Evolutionary conservation across 495 filamentous ascomycete genomes (phyloP), one percentile per base, ranked within the genome.

Genomic region (Hypomontagnella monticulosa): DNA sequence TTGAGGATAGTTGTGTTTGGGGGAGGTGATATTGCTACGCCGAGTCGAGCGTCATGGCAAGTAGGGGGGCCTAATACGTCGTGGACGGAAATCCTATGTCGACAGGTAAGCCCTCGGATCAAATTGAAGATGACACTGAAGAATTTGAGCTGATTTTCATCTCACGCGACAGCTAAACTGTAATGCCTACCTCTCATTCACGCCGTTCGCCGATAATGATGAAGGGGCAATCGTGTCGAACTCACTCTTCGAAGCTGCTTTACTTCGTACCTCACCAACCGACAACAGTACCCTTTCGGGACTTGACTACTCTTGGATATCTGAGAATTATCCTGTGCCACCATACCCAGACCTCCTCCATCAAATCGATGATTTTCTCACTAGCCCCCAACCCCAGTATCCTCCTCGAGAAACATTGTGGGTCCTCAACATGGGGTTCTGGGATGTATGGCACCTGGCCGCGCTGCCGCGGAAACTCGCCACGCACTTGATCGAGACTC

Each of bases 381-480:
- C 73, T 8, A 58, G 62, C 1, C 61, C 74, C 12, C 54, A 37
- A 14, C 66, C 74, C 10, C 48, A 11, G 2, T 30, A 23, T 1
- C 48, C 75, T 5, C 71, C 74, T 10, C 61, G 42, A 9, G 78
- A 83, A 48, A 83, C 77, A 0, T 54, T 84, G 8, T 83, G 78
- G 71, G 67, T 83, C 1, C 71, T 84, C 5, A 77, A 75, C 10
- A 63, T 83, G 11, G 81, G 81, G 2, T 76, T 78, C 42, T 82
- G 79, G 79, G 81, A 84, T 33, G 67, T 83, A 38, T 82, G 79
- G 73, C 61, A 76, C n/a, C 71, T 82, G 5, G 76, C 81, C 1
- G 65, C 72, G 6, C 52, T 84, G 1, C 78, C 80, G 8, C 69
- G 74, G 4, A 66, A 67, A 3, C 59, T 76, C 4, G 74, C 70